phyloP scores from a whole-genome alignment of 2,329 filamentous ascomycete genomes.

The Hymenoscyphus fraxineus region DNA sequence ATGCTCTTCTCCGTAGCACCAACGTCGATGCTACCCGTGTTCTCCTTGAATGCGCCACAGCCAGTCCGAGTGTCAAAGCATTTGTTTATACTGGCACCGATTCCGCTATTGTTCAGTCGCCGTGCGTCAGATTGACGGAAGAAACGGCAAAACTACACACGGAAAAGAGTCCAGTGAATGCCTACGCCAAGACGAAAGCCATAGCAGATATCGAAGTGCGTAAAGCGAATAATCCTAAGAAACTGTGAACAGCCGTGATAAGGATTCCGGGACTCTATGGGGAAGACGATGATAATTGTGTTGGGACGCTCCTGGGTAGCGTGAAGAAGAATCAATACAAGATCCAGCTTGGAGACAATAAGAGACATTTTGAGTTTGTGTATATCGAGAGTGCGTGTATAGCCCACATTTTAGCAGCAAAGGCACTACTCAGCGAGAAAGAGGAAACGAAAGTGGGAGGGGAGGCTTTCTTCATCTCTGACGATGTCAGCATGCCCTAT shows the following conservation, averaged over 20 bases:
- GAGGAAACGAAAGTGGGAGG: constrained; percentile 22
- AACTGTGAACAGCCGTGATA: constrained; percentile 17
- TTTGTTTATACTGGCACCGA: constrained; percentile 36
- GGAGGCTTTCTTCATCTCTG: constrained; percentile 38
- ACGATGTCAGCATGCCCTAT: constrained; percentile 33
- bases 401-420: constrained; percentile 46
- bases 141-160: constrained; percentile 30
- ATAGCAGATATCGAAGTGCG: constrained; percentile 34
- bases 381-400: constrained; percentile 49
- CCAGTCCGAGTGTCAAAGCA: constrained; percentile 24
- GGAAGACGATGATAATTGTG: constrained; percentile 22
- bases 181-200: constrained; percentile 33
- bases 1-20: constrained; percentile 26
- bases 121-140: constrained; percentile 24
- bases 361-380: constrained; percentile 51
- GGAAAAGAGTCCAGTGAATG: constrained; percentile 26
- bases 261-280: constrained; percentile 36
- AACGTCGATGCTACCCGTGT: constrained; percentile 36
- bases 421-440: constrained; percentile 8
- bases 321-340: constrained; percentile 41
- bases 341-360: constrained; percentile 48
- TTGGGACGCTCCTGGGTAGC: constrained; percentile 2
- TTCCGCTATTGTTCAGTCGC: constrained; percentile 31
- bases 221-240: constrained; percentile 31
- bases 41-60: constrained; percentile 28